A percentile compares a stretch with the other conserved stretches of the same genome.
These are phyloP conservation scores for Dactylellina drechsleri DNA, from an alignment of 2,329 filamentous ascomycete genomes.

Conservation along the genomic window DNA sequence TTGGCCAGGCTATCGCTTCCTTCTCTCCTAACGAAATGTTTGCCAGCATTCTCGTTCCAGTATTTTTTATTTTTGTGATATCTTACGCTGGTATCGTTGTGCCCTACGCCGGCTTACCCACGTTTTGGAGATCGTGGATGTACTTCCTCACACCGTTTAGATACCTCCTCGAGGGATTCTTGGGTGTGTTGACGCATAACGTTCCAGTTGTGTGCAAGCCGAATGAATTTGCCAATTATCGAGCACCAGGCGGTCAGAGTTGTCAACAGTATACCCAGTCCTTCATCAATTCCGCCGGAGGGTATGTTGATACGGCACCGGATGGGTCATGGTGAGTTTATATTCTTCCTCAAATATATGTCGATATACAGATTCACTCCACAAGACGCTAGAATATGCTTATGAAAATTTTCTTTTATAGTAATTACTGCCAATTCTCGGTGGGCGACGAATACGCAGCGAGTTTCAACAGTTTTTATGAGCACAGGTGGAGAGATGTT, in stretches of 20 bases:
- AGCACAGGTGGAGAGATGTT: slow-evolving; percentile 73
- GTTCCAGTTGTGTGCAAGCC: slow-evolving; percentile 68
- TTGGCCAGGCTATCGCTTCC: slow-evolving; percentile 74
- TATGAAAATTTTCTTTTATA: background rate
- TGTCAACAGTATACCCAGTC: slow-evolving; percentile 70
- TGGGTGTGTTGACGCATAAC: slow-evolving; percentile 68
- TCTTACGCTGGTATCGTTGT: slow-evolving; percentile 81
- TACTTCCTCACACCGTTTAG: slow-evolving; percentile 75
- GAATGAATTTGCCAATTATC: slow-evolving; percentile 71
- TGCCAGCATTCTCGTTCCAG: slow-evolving; percentile 73
- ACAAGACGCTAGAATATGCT: slow-evolving; percentile 57
- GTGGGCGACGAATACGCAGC: slow-evolving; percentile 70
- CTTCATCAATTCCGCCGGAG: slow-evolving; percentile 68
- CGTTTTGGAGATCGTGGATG: slow-evolving; percentile 75
- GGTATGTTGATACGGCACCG: slow-evolving; percentile 70
- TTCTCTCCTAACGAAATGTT: slow-evolving; percentile 74
- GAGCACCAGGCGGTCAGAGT: slow-evolving; percentile 68
- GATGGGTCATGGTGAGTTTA: slow-evolving; percentile 59
- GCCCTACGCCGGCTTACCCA: slow-evolving; percentile 70
- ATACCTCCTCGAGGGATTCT: slow-evolving; percentile 72
- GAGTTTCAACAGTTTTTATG: slow-evolving; percentile 71
- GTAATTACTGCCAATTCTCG: slow-evolving; percentile 73
- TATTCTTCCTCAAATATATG: slow-evolving; percentile 1
- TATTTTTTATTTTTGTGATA: slow-evolving; percentile 76
- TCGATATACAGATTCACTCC: slow-evolving; percentile 58